Base-by-base conservation (phyloP, 352 stramenopile species). In the Phytopythium litorale region DNA sequence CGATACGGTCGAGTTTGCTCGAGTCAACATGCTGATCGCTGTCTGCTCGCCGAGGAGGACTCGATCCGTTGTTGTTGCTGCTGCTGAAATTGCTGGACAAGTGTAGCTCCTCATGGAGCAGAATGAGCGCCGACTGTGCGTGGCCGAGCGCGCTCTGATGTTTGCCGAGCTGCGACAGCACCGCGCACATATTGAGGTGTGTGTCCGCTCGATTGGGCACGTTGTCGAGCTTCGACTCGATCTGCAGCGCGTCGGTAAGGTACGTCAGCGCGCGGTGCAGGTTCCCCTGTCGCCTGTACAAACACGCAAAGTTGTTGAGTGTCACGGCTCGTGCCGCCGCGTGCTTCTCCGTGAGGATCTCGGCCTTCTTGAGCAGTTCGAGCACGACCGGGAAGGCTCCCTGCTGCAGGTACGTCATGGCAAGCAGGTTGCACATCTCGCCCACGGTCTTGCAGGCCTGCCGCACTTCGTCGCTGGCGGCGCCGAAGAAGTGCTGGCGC, bases 351-450 rank as follows among this genome's bases (percentile, higher is more conserved):
- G 92, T 97, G 9, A 98, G 72, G 60, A 98, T 97, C 67, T 98
- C 93, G 3, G 94, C 94, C 64, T 98, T 98, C 63, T 97, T 97
- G 33, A 98, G 78, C 46, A 98, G 63, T 66, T 98, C 92, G 8
- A 97, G 70, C 58, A 94, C 87, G 51, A 98, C 92, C 16, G 78
- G 72, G 58, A 97, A 98, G 56, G 97, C 87, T 49, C 96, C 93
- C 59, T 98, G 91, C 69, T 98, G 94, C 32, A 98, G 64, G 59
- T 97, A 98, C n/a, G 87, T 98, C 94, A 98, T 98, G 9, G 94
- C 92, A 21, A 98, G 76, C 23, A 98, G 68, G 71, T 98, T 98
- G 76, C 91, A 98, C 87, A 98, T 97, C 65, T 98, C 92, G n/a
- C 91, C 92, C 8, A 98, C 87, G 0, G 89, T 97, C 67, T 92